Percentiles rank a stretch among this genome's conserved stretches.
Evolutionary conservation across 148 eudicot species (phyloP).

Genomic region (Rhododendron williamsianum): DNA sequence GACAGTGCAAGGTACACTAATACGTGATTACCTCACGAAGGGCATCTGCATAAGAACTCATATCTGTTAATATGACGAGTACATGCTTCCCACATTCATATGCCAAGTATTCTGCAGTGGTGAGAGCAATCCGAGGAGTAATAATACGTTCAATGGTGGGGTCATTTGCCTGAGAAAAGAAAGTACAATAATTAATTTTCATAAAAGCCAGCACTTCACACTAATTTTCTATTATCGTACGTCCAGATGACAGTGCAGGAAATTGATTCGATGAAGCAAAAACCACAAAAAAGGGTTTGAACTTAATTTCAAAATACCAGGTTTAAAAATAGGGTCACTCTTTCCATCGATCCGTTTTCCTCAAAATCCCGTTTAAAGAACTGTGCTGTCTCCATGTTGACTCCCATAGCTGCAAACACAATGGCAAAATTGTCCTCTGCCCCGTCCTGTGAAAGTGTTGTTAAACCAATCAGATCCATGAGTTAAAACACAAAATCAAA

Average conservation of each 20-base stretch:
- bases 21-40: conserved; percentile 85
- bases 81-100: conserved; percentile 99
- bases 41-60: conserved; percentile 99
- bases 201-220: background rate
- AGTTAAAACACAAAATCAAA: background rate
- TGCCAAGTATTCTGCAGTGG: conserved; percentile 97
- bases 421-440: conserved; percentile 99
- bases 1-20: background rate
- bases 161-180: conserved; percentile 77
- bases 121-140: conserved; percentile 97
- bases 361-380: conserved; percentile 99
- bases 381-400: conserved; percentile 99
- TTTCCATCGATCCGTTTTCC: conserved; percentile 99
- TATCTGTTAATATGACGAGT: conserved; percentile 95
- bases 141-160: conserved; percentile 98
- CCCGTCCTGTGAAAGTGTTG: conserved; percentile 35
- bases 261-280: background rate
- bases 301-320: conserved; percentile 38
- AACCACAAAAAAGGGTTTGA: background rate
- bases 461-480: background rate
- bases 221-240: background rate
- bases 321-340: conserved; percentile 95
- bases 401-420: conserved; percentile 99
- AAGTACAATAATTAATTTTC: conserved; percentile 1
- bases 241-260: background rate